A percentile compares a stretch with the other conserved stretches of the same genome.
These are phyloP conservation scores for Chimonanthus praecox DNA, from an alignment of 164 flowering plant species.

Conservation along the genomic window DNA sequence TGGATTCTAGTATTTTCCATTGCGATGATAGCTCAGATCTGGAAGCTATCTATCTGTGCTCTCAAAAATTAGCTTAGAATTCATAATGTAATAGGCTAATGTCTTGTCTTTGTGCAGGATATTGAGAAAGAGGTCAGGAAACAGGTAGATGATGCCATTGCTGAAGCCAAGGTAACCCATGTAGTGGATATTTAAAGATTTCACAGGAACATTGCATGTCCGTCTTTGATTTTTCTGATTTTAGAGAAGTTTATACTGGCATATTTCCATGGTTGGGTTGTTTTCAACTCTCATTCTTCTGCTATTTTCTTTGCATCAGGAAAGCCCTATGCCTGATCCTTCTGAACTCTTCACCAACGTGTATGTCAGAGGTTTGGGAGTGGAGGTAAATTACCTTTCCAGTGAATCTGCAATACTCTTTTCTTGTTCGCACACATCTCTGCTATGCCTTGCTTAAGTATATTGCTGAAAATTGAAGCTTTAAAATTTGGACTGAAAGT, in stretches of 20 bases:
- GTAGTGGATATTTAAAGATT: neutral
- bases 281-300: neutral
- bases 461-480: too few relatives aligned
- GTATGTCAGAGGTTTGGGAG: conserved; percentile 70
- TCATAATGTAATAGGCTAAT: neutral
- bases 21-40: neutral
- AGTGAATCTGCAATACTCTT: neutral
- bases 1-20: neutral
- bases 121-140: conserved; percentile 80
- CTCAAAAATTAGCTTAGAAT: neutral
- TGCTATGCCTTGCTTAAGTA: neutral
- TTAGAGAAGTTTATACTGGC: neutral
- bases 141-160: conserved; percentile 94
- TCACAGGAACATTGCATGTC: neutral
- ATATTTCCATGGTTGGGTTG: neutral
- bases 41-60: neutral
- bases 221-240: neutral
- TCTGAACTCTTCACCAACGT: conserved; percentile 85
- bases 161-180: conserved; percentile 74
- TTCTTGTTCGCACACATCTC: neutral
- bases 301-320: conserved; percentile 35
- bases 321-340: conserved; percentile 88
- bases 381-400: conserved; percentile 49
- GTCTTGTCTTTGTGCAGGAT: conserved; percentile 40
- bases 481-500: too few relatives aligned